Evolutionary conservation across 768 basidiomycete genomes (phyloP).

Genomic region (Psilocybe azurescens): DNA sequence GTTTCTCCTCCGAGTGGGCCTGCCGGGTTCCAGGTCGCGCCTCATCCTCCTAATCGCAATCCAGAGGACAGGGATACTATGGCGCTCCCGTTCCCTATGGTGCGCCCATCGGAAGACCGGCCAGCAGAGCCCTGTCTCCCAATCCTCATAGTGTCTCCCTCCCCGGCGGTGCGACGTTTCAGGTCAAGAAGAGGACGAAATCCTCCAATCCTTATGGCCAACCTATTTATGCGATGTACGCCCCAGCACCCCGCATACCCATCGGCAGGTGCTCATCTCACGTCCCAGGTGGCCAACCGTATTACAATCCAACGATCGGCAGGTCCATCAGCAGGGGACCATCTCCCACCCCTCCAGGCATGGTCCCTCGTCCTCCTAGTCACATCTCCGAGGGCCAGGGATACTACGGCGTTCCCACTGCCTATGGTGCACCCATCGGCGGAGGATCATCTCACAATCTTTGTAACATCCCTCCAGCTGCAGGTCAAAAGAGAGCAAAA

Average conservation of each 20-base stretch:
- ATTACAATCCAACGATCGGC: neutral
- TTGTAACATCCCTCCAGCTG: constrained; percentile 26
- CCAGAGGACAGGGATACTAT: constrained; percentile 6
- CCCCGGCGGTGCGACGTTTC: constrained; percentile 52
- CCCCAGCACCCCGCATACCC: constrained; percentile 10
- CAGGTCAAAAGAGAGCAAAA: constrained; percentile 62
- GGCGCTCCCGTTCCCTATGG: constrained; percentile 5
- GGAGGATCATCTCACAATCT: constrained; percentile 30
- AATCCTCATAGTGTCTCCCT: constrained; percentile 17
- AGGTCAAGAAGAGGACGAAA: constrained; percentile 62
- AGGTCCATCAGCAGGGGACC: constrained; percentile 10
- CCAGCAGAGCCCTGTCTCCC: constrained; percentile 31
- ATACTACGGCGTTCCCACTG: constrained; percentile 4
- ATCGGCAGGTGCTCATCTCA: constrained; percentile 15
- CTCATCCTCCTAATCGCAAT: too few relatives aligned
- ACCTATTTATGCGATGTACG: neutral
- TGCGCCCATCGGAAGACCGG: constrained; percentile 21
- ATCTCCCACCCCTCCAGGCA: constrained; percentile 23
- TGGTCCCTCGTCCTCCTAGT: constrained; percentile 27
- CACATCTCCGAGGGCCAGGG: constrained; percentile 1
- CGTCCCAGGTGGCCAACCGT: constrained; percentile 3
- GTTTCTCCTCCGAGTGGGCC: constrained; percentile 25
- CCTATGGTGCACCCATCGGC: constrained; percentile 15
- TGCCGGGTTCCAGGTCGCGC: neutral
- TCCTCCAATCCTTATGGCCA: constrained; percentile 38